phyloP scores from a whole-genome alignment of 2,329 filamentous ascomycete genomes.

The Aspergillus sp. region DNA sequence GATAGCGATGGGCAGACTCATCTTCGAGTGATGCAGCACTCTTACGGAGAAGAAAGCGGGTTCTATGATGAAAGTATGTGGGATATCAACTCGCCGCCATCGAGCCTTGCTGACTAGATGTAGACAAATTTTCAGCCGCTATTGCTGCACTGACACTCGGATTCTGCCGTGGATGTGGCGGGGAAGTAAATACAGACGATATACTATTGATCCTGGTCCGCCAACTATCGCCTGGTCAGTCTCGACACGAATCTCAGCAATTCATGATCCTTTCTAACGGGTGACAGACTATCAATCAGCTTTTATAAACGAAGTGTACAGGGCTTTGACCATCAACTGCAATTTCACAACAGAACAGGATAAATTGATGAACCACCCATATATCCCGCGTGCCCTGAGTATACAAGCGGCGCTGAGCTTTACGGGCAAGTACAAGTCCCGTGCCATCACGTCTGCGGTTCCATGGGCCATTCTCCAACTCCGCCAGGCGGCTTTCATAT shows the following conservation, averaged over 20 bases:
- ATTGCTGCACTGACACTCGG: constrained; percentile 65
- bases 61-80: constrained; percentile 44
- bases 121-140: constrained; percentile 54
- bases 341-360: constrained; percentile 85
- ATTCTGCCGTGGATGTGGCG: constrained; percentile 54
- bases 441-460: constrained; percentile 72
- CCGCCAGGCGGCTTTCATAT: constrained; percentile 68
- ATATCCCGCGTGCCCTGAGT: constrained; percentile 76
- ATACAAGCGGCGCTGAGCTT: constrained; percentile 80
- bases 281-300: constrained; percentile 62
- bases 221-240: constrained; percentile 45
- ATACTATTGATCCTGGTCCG: constrained; percentile 69
- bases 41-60: constrained; percentile 42
- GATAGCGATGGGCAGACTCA: constrained; percentile 46
- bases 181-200: constrained; percentile 66
- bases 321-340: constrained; percentile 71
- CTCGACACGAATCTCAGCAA: constrained; percentile 30
- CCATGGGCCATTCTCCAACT: constrained; percentile 76
- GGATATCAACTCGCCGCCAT: neutral
- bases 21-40: constrained; percentile 45
- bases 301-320: constrained; percentile 69
- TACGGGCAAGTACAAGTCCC: constrained; percentile 63
- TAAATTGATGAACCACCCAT: constrained; percentile 71
- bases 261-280: constrained; percentile 25
- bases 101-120: neutral